Evolutionary conservation across 176 grass and related monocot species (phyloP).

Genomic region (Tillandsia leiboldiana): DNA sequence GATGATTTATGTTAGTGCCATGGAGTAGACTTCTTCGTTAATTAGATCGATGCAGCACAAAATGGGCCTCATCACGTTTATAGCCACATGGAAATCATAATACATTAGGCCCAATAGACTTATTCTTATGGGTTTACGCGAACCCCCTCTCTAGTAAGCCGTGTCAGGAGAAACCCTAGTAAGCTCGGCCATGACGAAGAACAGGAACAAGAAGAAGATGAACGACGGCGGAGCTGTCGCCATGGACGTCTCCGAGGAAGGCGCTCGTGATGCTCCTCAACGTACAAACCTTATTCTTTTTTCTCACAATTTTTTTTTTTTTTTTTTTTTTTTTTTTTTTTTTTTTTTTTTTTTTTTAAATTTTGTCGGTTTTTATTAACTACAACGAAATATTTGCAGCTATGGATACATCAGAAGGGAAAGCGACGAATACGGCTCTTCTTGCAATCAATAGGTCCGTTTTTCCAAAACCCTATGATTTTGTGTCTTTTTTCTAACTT

Average conservation of each 20-base stretch:
- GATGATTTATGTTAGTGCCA: no score
- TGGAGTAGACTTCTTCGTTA: no score
- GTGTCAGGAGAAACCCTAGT: slow-evolving; percentile 41
- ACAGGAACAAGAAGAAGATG: slow-evolving; percentile 51
- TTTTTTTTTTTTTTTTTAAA: no score
- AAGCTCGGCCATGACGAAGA: slow-evolving; percentile 59
- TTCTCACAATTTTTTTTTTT: not conserved
- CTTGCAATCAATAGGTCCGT: no score
- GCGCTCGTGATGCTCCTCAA: slow-evolving; percentile 26
- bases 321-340: no score
- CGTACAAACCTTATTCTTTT: slow-evolving; percentile 26
- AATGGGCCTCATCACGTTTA: no score
- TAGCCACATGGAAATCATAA: no score
- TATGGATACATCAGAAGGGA: slow-evolving; percentile 63
- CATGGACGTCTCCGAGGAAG: slow-evolving; percentile 47
- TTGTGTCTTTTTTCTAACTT: no score
- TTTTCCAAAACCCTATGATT: no score
- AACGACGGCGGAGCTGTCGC: slow-evolving; percentile 2
- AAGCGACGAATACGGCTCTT: not conserved
- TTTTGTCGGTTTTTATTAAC: not conserved
- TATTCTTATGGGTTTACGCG: no score
- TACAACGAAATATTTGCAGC: slow-evolving; percentile 24
- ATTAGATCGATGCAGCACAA: no score
- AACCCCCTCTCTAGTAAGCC: not conserved
- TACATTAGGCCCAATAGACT: no score